Conservation (phyloP, 1,139 yeast species). For the Suhomyces wounanorum region DNA sequence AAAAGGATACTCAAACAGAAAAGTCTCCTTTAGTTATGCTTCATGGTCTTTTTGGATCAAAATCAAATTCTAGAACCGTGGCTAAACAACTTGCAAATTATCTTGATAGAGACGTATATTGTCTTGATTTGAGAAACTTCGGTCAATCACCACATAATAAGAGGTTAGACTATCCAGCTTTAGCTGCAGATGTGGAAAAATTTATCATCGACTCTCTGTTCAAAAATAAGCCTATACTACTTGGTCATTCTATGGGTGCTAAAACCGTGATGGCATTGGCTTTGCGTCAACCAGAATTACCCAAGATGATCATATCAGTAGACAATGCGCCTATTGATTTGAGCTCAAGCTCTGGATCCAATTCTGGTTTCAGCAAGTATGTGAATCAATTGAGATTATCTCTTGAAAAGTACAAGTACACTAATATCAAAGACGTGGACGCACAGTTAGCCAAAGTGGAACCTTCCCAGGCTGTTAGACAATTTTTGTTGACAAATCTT, state of each 20-base stretch:
- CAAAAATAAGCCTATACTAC: slow-evolving; percentile 56
- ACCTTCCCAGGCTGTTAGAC: slow-evolving; percentile 60
- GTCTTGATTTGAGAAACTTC: slow-evolving; percentile 85
- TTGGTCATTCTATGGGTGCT: slow-evolving; percentile 98
- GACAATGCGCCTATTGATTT: slow-evolving; percentile 88
- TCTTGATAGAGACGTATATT: slow-evolving; percentile 55
- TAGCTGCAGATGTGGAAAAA: slow-evolving; percentile 81
- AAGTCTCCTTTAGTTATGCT: slow-evolving; percentile 66
- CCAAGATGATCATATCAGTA: slow-evolving; percentile 69
- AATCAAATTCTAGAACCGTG: slow-evolving; percentile 73
- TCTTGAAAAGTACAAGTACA: slow-evolving; percentile 43
- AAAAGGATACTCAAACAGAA: slow-evolving; percentile 12
- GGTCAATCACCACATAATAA: slow-evolving; percentile 81
- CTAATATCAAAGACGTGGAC: slow-evolving; percentile 68
- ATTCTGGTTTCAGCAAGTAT: slow-evolving; percentile 61
- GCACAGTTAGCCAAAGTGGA: slow-evolving; percentile 64
- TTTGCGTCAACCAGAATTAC: slow-evolving; percentile 65
- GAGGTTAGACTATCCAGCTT: slow-evolving; percentile 74
- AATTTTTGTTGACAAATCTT: slow-evolving; percentile 75
- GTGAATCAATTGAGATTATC: slow-evolving; percentile 62
- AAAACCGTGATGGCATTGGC: slow-evolving; percentile 90
- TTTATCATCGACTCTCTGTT: slow-evolving; percentile 56
- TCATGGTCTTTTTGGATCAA: slow-evolving; percentile 91
- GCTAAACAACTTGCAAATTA: slow-evolving; percentile 51
- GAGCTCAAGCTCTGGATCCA: slow-evolving; percentile 44